phyloP scores from a whole-genome alignment of 306 rosid species.

The Prunus kanzakura region DNA sequence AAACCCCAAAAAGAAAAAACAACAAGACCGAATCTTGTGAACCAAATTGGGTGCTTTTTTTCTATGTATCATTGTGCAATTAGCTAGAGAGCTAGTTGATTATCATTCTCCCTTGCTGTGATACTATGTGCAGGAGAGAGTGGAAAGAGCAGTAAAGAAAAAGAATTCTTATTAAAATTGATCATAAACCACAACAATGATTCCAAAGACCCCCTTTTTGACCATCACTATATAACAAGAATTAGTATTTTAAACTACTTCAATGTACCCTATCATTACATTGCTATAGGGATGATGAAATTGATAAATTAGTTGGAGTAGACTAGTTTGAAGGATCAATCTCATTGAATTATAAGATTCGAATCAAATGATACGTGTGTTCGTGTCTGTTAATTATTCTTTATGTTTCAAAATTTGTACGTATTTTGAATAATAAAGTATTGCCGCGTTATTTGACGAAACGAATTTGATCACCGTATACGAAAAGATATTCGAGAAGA shows the following conservation, averaged over 20 bases:
- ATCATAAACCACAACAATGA: conserved; percentile 56
- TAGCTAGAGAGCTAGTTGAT: conserved; percentile 5
- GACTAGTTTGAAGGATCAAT: background rate
- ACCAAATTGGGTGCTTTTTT: background rate
- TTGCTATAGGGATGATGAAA: conserved; percentile 18
- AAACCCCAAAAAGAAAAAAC: conserved; percentile 9
- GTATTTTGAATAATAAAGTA: background rate
- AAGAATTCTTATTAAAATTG: conserved; percentile 41
- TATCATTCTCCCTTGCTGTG: conserved; percentile 17
- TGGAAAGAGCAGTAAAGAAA: conserved; percentile 57
- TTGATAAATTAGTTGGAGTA: background rate
- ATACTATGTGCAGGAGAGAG: conserved; percentile 25
- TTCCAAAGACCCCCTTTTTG: conserved; percentile 68
- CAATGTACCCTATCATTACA: conserved; percentile 58
- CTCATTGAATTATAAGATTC: background rate
- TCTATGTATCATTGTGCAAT: conserved; percentile 1
- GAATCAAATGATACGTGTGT: background rate
- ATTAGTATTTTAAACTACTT: conserved; percentile 27
- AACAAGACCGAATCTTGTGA: background rate
- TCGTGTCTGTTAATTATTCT: background rate
- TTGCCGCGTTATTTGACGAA: background rate
- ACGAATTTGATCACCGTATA: background rate
- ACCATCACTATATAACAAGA: conserved; percentile 49
- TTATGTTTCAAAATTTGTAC: background rate
- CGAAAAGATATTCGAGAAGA: background rate